Base-by-base conservation (phyloP, 352 stramenopile species). In the Phytophthora idaei region DNA sequence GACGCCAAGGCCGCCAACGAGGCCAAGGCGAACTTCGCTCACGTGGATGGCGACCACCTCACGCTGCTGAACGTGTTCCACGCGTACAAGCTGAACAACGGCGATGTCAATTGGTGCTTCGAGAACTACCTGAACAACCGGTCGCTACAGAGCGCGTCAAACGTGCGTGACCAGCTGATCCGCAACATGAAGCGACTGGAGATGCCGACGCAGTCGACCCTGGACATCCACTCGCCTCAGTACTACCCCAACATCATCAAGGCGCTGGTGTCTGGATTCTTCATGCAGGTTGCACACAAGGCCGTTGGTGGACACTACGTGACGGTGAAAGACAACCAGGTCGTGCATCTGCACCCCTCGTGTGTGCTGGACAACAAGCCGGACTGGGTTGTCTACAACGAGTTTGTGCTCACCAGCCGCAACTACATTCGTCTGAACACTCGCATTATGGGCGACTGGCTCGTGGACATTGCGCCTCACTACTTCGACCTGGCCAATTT, bases 321-420 rank as follows among this genome's bases (percentile, higher is more conserved):
- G 31, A 99, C 98, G 5, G 92, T 99, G 45, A 99, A 99, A 80
- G 97, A 99, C 76, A 99, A 99, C 78, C 98, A 99, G 76, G 88
- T 98, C 9, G 97, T 99, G 34, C 88, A 97, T 53, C 80, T 99
- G 56, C 98, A 99, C 77, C 98, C 98, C 51, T 97, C 93, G n/a
- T 98, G 93, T 34, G 93, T 98, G 47, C 76, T 99, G 1, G 90
- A 98, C 66, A 89, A 93, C 70, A 98, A 98, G 76, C 97, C 97
- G 31, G 90, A 98, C 52, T 99, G 98, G 98, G 96, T 99, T 27
- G 81, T 99, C 36, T 99, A 97, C 88, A 98, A 99, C 67, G 98
- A 99, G 77, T 99, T 99, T 74, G 97, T 99, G 36, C 86, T 99
- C 57, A 99, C 98, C 25, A 98, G 90, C 39, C 98, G 98, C 68